Evolutionary conservation across 306 rosid genomes (phyloP).

Genomic region (Astragalus membranaceus): DNA sequence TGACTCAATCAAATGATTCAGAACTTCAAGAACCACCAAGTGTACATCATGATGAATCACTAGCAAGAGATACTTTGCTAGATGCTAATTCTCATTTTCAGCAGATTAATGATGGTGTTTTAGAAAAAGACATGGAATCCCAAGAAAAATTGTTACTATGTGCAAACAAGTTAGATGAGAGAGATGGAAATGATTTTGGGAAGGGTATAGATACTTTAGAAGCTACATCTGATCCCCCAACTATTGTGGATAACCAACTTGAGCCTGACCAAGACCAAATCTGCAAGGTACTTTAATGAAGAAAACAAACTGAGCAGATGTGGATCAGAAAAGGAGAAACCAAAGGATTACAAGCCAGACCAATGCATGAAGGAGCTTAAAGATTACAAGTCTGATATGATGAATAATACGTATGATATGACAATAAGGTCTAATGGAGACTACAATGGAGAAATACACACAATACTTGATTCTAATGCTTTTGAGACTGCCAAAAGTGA

Average conservation of each 20-base stretch:
- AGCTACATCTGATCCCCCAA: not conserved
- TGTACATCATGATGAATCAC: not conserved
- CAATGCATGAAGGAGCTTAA: too few species aligned
- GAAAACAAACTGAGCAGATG: conserved; percentile 20
- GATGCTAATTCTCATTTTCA: conserved; percentile 10
- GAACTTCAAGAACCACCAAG: conserved; percentile 21
- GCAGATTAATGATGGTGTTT: conserved; percentile 18
- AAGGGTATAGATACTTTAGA: conserved; percentile 7
- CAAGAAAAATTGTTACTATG: conserved; percentile 9
- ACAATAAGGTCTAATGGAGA: conserved; percentile 17
- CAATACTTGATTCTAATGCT: not conserved
- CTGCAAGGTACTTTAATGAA: conserved; percentile 20
- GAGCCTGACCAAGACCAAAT: conserved; percentile 15
- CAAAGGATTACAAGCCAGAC: too few species aligned
- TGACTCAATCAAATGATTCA: conserved; percentile 17
- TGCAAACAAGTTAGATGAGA: not conserved
- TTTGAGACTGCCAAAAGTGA: not conserved
- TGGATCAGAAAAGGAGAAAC: too few species aligned
- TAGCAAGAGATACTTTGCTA: conserved; percentile 9
- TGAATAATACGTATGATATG: not conserved
- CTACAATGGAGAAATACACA: not conserved
- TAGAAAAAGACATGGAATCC: conserved; percentile 22
- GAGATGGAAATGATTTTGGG: conserved; percentile 20
- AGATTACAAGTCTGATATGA: too few species aligned
- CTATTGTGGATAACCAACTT: not conserved